Base-by-base conservation (phyloP, 306 rosid species). In the Pyrus communis region DNA sequence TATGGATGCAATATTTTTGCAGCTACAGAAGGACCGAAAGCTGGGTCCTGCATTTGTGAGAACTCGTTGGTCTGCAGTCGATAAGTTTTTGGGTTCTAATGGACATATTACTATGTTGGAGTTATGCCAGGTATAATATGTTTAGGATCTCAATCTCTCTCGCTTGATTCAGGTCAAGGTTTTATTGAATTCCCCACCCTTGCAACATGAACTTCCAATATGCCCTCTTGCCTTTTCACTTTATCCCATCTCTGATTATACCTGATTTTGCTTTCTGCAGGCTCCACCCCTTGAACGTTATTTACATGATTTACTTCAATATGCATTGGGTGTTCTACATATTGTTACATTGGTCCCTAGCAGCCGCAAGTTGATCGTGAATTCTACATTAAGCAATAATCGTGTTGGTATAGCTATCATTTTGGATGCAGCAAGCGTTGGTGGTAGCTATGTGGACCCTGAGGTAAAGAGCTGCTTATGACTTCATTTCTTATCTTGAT, bases 271-370 rank as follows among this genome's bases (percentile, higher is more conserved):
- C 33, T 73, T 71, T 75, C 65, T 85, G 78, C 86, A 96, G 99
- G 99, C 99, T 78, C 99, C 97, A 42, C 96, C 99, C 25, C 96
- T 84, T 9, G 99, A 96, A 69, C 93, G 99, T 11, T 96, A 92
- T 85, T 80, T 96, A 87, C 99, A 87, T 49, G 99, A 96, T 87
- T 83, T 96, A 83, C 98, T 96, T 85, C 99, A 96, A 80, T 96
- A 87, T 86, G 99, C 98, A 11, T 81, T 96, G 85, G 98, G 99
- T 77, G 93, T 96, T 75, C 85, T 96, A 68, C 99, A 96, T 78
- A 89, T 96, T 76, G 93, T 93, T 81, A 91, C 99, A 18, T 78
- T 96, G 82, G 98, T 96, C 40, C 98, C 97, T 60, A 88, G 80
- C 85, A 92, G 98, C 83, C 99, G 99, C 57, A 93, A 87, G 88